Percentiles rank a stretch among this genome's conserved stretches.
Conservation (phyloP, 176 grass and related monocot species). For the Musa acuminata region DNA sequence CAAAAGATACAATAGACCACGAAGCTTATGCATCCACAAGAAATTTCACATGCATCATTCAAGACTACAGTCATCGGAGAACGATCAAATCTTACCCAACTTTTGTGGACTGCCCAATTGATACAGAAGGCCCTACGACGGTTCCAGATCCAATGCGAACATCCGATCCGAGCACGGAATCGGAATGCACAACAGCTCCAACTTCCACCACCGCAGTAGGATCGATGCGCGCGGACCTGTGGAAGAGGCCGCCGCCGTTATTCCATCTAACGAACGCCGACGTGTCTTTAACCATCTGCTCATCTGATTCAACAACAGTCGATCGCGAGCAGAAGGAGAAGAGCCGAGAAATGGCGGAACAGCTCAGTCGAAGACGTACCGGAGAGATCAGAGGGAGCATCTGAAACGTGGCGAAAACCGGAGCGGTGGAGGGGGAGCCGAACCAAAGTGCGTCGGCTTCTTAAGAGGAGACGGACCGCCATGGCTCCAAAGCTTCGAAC, state of each 20-base stretch:
- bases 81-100: conserved; percentile 37
- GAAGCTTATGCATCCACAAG: too few species aligned
- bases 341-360: not conserved
- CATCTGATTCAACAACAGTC: not conserved
- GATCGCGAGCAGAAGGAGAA: not conserved
- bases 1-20: not conserved
- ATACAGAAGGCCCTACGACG: conserved; percentile 55
- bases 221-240: conserved; percentile 28
- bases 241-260: conserved; percentile 48
- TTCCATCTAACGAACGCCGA: conserved; percentile 36
- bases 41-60: too few species aligned
- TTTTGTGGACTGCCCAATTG: conserved; percentile 53
- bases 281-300: not conserved
- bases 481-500: not conserved
- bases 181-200: conserved; percentile 44
- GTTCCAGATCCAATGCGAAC: conserved; percentile 57
- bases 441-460: not conserved
- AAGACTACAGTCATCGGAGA: not conserved
- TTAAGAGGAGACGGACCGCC: not conserved
- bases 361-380: not conserved
- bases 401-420: not conserved
- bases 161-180: conserved; percentile 40
- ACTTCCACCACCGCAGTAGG: conserved; percentile 29
- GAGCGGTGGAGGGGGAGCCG: not conserved
- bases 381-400: not conserved